A percentile compares a stretch with the other conserved stretches of the same genome.
Conservation (phyloP, 1,284 basidiomycete species). For the Ustilago crameri region DNA sequence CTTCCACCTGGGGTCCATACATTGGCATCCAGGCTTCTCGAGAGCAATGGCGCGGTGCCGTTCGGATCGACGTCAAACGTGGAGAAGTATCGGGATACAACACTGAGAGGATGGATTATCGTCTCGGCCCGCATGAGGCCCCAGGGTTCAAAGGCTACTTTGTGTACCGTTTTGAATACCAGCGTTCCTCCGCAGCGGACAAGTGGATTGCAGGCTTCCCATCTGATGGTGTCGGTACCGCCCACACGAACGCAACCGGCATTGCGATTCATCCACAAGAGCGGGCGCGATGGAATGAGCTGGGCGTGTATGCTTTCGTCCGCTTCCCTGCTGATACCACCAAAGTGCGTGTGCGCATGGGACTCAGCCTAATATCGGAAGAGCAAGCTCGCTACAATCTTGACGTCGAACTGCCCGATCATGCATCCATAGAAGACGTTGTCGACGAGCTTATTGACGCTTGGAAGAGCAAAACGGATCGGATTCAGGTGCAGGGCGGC, state of each 20-base stretch:
- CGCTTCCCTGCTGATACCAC: slow-evolving; percentile 70
- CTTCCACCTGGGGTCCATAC: slow-evolving; percentile 71
- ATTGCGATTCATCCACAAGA: slow-evolving; percentile 68
- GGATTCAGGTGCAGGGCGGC: slow-evolving; percentile 75
- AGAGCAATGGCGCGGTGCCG: slow-evolving; percentile 74
- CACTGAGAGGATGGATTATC: slow-evolving; percentile 75
- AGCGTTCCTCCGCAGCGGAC: slow-evolving; percentile 6
- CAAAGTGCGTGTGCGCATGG: slow-evolving; percentile 75
- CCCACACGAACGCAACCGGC: slow-evolving; percentile 70
- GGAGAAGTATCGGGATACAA: slow-evolving; percentile 78
- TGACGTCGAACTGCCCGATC: slow-evolving; percentile 70
- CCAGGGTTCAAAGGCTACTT: slow-evolving; percentile 77
- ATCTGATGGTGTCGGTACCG: slow-evolving; percentile 17
- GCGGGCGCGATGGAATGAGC: slow-evolving; percentile 66
- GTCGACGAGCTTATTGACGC: slow-evolving; percentile 73
- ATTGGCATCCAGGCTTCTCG: slow-evolving; percentile 79
- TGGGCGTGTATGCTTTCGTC: slow-evolving; percentile 75
- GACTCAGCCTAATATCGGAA: slow-evolving; percentile 81
- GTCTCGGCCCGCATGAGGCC: slow-evolving; percentile 69
- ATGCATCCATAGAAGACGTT: slow-evolving; percentile 75
- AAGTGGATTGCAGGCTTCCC: slow-evolving; percentile 23
- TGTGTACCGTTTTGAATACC: slow-evolving; percentile 76
- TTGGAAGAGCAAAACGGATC: slow-evolving; percentile 80
- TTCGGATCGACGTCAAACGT: slow-evolving; percentile 71
- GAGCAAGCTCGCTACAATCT: slow-evolving; percentile 79